Evolutionary conservation across 306 rosid species (phyloP).

Genomic region (Vigna radiata): DNA sequence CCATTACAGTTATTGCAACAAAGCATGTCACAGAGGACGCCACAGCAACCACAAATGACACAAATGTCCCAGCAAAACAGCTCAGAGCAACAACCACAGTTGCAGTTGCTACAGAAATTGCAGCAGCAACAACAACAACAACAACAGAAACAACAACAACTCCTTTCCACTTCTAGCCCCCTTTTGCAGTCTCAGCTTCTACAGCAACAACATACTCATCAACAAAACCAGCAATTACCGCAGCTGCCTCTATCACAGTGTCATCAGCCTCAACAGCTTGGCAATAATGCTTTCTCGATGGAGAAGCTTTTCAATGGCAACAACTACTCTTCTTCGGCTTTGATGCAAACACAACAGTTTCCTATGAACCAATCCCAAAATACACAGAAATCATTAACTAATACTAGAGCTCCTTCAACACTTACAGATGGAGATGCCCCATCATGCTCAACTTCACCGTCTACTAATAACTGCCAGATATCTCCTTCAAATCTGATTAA

Average conservation of each 20-base stretch:
- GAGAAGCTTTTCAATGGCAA: constrained; percentile 67
- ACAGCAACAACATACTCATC: constrained; percentile 72
- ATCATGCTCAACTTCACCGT: constrained; percentile 93
- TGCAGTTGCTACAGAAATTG: constrained; percentile 78
- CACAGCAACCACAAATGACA: constrained; percentile 67
- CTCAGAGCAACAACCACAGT: constrained; percentile 82
- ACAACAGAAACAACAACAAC: constrained; percentile 62
- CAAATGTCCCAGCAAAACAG: constrained; percentile 64
- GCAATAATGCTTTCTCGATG: constrained; percentile 61
- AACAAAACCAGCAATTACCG: constrained; percentile 67
- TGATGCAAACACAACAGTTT: constrained; percentile 70
- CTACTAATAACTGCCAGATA: constrained; percentile 78
- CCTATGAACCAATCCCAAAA: constrained; percentile 65
- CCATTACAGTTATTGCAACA: constrained; percentile 77
- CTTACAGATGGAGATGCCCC: constrained; percentile 89
- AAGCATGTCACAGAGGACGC: constrained; percentile 70
- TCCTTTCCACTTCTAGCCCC: constrained; percentile 63
- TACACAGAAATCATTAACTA: constrained; percentile 69
- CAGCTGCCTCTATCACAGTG: constrained; percentile 64
- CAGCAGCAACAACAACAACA: constrained; percentile 63
- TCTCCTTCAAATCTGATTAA: constrained; percentile 65
- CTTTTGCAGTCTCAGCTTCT: constrained; percentile 73
- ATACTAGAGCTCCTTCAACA: constrained; percentile 73
- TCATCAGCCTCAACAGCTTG: constrained; percentile 74
- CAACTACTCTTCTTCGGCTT: constrained; percentile 64